phyloP scores from a whole-genome alignment of 176 grass and related monocot genomes.

The Eleusine coracana region DNA sequence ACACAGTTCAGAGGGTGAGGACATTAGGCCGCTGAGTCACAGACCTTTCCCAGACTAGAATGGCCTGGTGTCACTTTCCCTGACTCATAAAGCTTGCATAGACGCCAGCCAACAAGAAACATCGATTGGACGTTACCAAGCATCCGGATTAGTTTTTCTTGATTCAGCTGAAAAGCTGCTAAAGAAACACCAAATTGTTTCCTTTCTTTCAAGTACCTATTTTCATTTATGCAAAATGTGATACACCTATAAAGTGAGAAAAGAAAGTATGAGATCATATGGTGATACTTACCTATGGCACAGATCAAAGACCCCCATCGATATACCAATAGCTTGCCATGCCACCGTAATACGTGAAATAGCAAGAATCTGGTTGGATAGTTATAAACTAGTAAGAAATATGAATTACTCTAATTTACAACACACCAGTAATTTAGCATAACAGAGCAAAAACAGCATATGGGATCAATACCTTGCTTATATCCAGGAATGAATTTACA shows the following conservation, averaged over 20 bases:
- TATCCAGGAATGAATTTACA: slow-evolving; percentile 73
- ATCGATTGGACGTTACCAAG: slow-evolving; percentile 83
- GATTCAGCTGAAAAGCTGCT: slow-evolving; percentile 75
- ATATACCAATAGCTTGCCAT: slow-evolving; percentile 71
- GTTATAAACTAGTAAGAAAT: neutral
- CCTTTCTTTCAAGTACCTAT: slow-evolving; percentile 82
- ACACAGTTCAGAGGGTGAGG: neutral
- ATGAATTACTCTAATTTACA: neutral
- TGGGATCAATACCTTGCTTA: slow-evolving; percentile 54
- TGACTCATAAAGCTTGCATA: slow-evolving; percentile 77
- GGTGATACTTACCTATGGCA: slow-evolving; percentile 53
- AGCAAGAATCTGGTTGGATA: slow-evolving; percentile 60
- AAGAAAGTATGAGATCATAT: neutral
- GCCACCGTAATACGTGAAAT: slow-evolving; percentile 79
- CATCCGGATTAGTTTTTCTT: slow-evolving; percentile 77
- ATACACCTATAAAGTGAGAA: neutral
- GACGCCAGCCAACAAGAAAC: slow-evolving; percentile 77
- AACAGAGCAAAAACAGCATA: neutral
- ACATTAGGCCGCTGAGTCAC: slow-evolving; percentile 6
- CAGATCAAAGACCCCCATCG: slow-evolving; percentile 76
- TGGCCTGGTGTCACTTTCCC: slow-evolving; percentile 82
- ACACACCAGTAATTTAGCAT: neutral
- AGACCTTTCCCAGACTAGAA: slow-evolving; percentile 74
- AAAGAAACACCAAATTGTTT: slow-evolving; percentile 75
- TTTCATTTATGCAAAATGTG: slow-evolving; percentile 2